phyloP scores from a whole-genome alignment of 345 rosid genomes.

The Trapa bicornis region DNA sequence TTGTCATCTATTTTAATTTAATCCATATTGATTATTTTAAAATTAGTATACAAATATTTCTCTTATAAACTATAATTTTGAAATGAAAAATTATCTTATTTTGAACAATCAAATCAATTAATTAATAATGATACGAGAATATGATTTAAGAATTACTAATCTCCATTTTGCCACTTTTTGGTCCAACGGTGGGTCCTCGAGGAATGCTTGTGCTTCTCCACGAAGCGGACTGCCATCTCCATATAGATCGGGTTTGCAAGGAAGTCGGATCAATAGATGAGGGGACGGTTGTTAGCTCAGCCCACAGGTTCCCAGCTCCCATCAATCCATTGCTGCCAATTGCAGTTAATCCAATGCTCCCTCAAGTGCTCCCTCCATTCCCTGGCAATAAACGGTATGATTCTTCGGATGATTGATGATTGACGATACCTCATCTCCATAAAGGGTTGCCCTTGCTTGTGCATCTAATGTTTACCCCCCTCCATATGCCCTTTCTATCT shows the following conservation, averaged over 20 bases:
- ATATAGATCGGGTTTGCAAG: conserved; percentile 76
- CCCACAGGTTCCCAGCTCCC: conserved; percentile 70
- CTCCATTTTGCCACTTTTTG: no score
- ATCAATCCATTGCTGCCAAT: conserved; percentile 48
- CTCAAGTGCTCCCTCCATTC: conserved; percentile 35
- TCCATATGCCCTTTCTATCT: neutral
- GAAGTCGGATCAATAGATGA: conserved; percentile 91
- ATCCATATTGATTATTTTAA: no score
- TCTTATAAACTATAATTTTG: no score
- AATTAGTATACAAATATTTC: no score
- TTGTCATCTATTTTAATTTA: no score
- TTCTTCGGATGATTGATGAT: conserved; percentile 34
- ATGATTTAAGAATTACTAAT: no score
- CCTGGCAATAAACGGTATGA: conserved; percentile 29
- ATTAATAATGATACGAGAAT: no score
- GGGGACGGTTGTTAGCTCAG: conserved; percentile 71
- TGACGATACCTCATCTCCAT: conserved; percentile 32
- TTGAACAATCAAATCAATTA: no score
- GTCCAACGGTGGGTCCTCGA: no score
- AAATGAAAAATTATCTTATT: no score
- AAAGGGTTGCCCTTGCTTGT: conserved; percentile 7
- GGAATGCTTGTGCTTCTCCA: no score
- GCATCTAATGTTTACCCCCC: neutral
- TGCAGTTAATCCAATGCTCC: conserved; percentile 19
- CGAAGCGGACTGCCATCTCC: no score